Evolutionary conservation across 768 basidiomycete genomes (phyloP), one percentile per base, ranked within the genome.

Genomic region (Boletus rufocinnamomeus): DNA sequence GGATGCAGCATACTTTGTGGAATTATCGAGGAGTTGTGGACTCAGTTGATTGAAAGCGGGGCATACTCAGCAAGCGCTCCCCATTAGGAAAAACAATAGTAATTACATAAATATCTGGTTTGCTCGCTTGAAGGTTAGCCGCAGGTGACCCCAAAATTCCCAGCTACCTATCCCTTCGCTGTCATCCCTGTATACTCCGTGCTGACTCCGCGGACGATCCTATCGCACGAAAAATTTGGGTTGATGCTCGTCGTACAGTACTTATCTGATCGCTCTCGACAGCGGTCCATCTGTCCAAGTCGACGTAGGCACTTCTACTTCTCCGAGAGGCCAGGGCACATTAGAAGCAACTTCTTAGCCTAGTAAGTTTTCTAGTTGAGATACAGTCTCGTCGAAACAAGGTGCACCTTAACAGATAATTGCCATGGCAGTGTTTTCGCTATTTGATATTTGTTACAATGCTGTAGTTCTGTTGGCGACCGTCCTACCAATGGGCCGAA

Each of bases 51-150:
- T n/a, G n/a, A n/a, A 30, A 30, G 30, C 30, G 8, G 30, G 30
- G 30, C 30, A 30, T 28, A 28, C 5, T 3, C 1, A 28, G 4
- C 83, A 82, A 19, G 87, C 6, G 30, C n/a, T n/a, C n/a, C n/a
- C n/a, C n/a, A n/a, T 32, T 32, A 32, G 32, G 32, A n/a, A 34
- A 13, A 34, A 34, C 32, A 40, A 10, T 40, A 19, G 19, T 40
- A 19, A 34, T 34, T 30, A 30, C 28, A 6, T 30, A 30, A 30
- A 7, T n/a, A 28, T 28, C 32, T 32, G 2, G 32, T 10, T 32
- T 32, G 32, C 32, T 32, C 32, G 32, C 13, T 34, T 38, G 37
- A 40, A 19, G 17, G 2, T 40, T 40, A 40, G 38, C 38, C 38
- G 38, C n/a, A 40, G 38, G n/a, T n/a, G n/a, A n/a, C n/a, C n/a